These are phyloP conservation scores for Xanthoconium separans DNA, from an alignment of 1,284 basidiomycete species.

Conservation along the genomic window DNA sequence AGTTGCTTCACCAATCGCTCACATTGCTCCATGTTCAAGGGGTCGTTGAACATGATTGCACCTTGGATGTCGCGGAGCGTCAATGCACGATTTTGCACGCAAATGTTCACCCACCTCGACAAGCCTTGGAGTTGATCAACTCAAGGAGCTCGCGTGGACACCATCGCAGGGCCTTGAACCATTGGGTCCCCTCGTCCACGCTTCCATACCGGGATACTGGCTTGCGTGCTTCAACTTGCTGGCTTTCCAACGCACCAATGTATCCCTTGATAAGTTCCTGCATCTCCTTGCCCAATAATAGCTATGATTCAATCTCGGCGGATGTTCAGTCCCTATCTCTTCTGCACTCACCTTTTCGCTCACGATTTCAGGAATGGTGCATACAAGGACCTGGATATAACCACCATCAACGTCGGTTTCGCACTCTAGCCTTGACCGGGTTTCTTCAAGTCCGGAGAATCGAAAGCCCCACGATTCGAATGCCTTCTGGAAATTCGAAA, in stretches of 20 bases:
- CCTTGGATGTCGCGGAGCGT: conserved; percentile 45
- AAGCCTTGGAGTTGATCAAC: conserved; percentile 89
- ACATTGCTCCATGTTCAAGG: conserved; percentile 68
- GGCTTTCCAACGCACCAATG: conserved; percentile 45
- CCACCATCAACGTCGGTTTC: conserved; percentile 30
- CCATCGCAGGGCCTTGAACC: conserved; percentile 72
- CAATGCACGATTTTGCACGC: not conserved
- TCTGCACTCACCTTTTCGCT: conserved; percentile 58
- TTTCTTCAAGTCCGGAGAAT: conserved; percentile 43
- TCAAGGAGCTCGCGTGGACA: conserved; percentile 80
- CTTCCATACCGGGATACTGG: conserved; percentile 14
- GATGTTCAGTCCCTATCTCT: not conserved
- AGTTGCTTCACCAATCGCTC: conserved; percentile 66
- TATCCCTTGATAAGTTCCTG: conserved; percentile 67
- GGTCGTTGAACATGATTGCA: conserved; percentile 96
- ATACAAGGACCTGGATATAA: conserved; percentile 60
- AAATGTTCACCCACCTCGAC: conserved; percentile 60
- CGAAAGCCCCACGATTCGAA: conserved; percentile 75
- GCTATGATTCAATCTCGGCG: conserved; percentile 39
- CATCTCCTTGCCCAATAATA: conserved; percentile 63
- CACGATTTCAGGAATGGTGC: conserved; percentile 61
- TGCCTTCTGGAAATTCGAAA: conserved; percentile 41
- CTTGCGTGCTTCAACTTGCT: conserved; percentile 21
- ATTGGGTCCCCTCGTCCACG: conserved; percentile 42
- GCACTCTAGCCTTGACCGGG: conserved; percentile 13